phyloP scores from a whole-genome alignment of 2,329 filamentous ascomycete genomes.

The Calonectria ilicicola region DNA sequence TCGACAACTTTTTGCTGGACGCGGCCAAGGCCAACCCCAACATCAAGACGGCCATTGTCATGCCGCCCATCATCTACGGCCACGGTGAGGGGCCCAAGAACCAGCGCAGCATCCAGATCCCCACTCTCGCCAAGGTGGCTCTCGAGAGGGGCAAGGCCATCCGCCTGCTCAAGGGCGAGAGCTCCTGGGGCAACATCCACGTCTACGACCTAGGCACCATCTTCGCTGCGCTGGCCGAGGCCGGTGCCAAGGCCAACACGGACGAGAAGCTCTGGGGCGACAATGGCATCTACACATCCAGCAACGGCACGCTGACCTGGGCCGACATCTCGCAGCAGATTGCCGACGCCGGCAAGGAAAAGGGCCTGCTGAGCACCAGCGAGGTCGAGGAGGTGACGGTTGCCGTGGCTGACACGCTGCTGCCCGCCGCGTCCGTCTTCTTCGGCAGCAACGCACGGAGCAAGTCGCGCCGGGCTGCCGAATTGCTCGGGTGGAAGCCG shows the following conservation, averaged over 20 bases:
- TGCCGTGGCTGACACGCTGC: slow-evolving; percentile 57
- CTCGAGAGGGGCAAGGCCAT: slow-evolving; percentile 48
- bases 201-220: slow-evolving; percentile 48
- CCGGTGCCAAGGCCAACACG: slow-evolving; percentile 38
- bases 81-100: slow-evolving; percentile 52
- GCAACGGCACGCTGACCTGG: slow-evolving; percentile 44
- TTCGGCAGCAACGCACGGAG: slow-evolving; percentile 70
- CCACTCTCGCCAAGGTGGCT: slow-evolving; percentile 48
- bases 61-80: slow-evolving; percentile 55
- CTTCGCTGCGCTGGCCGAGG: slow-evolving; percentile 45
- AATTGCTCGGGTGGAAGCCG: slow-evolving; percentile 68
- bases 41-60: slow-evolving; percentile 50
- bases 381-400: slow-evolving; percentile 46
- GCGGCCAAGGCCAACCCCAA: slow-evolving; percentile 38
- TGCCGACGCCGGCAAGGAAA: slow-evolving; percentile 38
- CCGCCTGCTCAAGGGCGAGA: slow-evolving; percentile 48
- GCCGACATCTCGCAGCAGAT: slow-evolving; percentile 47
- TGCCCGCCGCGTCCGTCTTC: slow-evolving; percentile 58
- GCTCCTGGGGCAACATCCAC: slow-evolving; percentile 52
- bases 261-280: slow-evolving; percentile 49
- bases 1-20: slow-evolving; percentile 53
- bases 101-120: slow-evolving; percentile 55
- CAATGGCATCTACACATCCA: slow-evolving; percentile 52
- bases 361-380: slow-evolving; percentile 38
- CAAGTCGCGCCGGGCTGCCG: slow-evolving; percentile 61